Evolutionary conservation across 2,329 filamentous ascomycete genomes (phyloP), one percentile per base, ranked within the genome.

Genomic region (Cladophialophora immunda): DNA sequence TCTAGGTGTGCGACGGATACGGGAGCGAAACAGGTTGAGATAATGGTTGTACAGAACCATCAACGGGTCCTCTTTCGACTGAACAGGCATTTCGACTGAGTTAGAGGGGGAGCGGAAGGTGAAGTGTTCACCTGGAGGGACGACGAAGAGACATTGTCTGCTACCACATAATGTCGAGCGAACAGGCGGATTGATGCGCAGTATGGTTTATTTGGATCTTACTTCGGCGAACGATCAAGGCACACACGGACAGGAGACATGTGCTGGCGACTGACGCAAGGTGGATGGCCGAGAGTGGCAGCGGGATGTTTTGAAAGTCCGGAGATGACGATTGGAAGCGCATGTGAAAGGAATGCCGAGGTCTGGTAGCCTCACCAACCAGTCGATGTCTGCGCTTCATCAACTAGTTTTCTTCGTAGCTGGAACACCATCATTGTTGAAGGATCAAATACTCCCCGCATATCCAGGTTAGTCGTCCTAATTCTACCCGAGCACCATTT

Each of bases 31-130:
- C 15, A 83, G 77, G 36, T 80, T 76, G 64, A 81, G 78, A 75
- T 87, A 86, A 69, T 80, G 80, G 82, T 36, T 87, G 84, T 75
- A 93, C 82, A 74, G 90, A 86, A 79, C 91, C 89, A 78, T 91
- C 86, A 72, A 87, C 85, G 73, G 84, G 72, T 89, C 88, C 73
- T 97, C 85, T 4, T 91, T 97, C 64, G 94, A 97, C 82, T 97
- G 94, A 70, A 85, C 90, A 69, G 93, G 92, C 94, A 97, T 97
- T 11, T 32, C n/a, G 66, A 66, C 75, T 61, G 53, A 9, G 56
- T 1, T 9, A 6, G 41, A 55, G 56, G 15, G 38, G 17, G 15
- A 41, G 45, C 8, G 56, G 62, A 38, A 58, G 27, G 52, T 22
- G 62, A 56, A 5, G 50, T 32, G 19, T 36, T 66, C 66, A 65